Conservation (phyloP, 2,329 filamentous ascomycete genomes). For the Septoria linicola region DNA sequence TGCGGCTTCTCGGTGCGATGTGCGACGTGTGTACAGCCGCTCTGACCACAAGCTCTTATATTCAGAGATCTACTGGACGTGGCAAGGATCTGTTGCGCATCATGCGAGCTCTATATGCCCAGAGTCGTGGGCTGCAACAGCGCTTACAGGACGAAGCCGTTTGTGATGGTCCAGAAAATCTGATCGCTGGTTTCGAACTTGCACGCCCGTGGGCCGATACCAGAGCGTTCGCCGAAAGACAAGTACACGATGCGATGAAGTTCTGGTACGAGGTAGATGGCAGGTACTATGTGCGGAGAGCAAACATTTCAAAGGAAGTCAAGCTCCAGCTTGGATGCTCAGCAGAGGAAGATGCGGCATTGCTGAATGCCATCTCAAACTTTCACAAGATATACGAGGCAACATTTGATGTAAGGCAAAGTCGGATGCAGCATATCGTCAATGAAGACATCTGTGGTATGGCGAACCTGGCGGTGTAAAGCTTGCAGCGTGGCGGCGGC, state of each 20-base stretch:
- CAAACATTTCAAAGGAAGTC: constrained; percentile 48
- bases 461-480: too few species aligned
- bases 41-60: constrained; percentile 13
- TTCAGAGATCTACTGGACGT: constrained; percentile 13
- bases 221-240: constrained; percentile 33
- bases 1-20: constrained; percentile 16
- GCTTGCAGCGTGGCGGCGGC: too few species aligned
- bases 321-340: constrained; percentile 37
- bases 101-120: constrained; percentile 13
- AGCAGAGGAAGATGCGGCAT: constrained; percentile 6
- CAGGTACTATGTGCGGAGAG: constrained; percentile 49
- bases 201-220: constrained; percentile 21
- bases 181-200: neutral
- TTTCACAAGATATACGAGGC: too few species aligned
- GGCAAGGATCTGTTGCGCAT: constrained; percentile 3
- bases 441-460: too few species aligned
- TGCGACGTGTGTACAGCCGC: constrained; percentile 20
- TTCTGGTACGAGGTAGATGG: constrained; percentile 48
- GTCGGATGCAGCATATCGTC: too few species aligned
- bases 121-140: neutral
- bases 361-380: neutral
- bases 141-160: neutral
- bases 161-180: neutral
- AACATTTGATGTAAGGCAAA: too few species aligned
- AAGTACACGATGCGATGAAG: constrained; percentile 45